A percentile compares a stretch with the other conserved stretches of the same genome.
Evolutionary conservation across 2,329 filamentous ascomycete genomes (phyloP).

Genomic region (Lasiodiplodia gonubiensis): DNA sequence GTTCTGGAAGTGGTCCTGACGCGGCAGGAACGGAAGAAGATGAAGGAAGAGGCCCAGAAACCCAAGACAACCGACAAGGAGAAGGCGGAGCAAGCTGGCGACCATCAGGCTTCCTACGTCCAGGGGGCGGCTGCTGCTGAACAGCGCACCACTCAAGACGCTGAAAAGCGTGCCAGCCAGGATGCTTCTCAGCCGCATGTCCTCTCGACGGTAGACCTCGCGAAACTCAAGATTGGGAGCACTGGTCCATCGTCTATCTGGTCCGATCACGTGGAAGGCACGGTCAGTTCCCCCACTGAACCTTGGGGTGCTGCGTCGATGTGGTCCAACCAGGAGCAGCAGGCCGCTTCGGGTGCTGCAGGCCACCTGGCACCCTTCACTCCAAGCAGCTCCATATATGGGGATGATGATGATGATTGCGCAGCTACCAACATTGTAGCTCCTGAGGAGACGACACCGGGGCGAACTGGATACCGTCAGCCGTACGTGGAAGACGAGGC

Average conservation of each 20-base stretch:
- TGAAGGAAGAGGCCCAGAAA: slow-evolving; percentile 13
- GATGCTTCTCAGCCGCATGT: neutral
- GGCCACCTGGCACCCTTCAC: slow-evolving; percentile 19
- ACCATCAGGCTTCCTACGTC: neutral
- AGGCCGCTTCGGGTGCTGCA: slow-evolving; percentile 1
- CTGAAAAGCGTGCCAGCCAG: neutral
- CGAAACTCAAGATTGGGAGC: slow-evolving; percentile 6
- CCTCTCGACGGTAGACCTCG: neutral
- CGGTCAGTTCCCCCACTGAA: slow-evolving; percentile 18
- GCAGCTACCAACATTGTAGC: neutral
- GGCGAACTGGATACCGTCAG: neutral
- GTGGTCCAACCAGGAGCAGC: slow-evolving; percentile 23
- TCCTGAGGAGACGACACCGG: neutral
- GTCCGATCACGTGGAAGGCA: slow-evolving; percentile 15
- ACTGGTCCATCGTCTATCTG: neutral
- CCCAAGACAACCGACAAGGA: slow-evolving; percentile 4
- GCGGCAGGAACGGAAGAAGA: slow-evolving; percentile 21
- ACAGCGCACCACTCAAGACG: neutral
- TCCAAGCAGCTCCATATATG: slow-evolving; percentile 22
- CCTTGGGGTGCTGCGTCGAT: slow-evolving; percentile 17
- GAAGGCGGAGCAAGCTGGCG: slow-evolving; percentile 5
- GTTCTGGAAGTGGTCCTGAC: slow-evolving; percentile 16
- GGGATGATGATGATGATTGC: neutral
- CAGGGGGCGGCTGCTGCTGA: neutral
- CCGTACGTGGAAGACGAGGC: slow-evolving; percentile 12